These are phyloP conservation scores for Acrodontium crateriforme DNA, from an alignment of 2,329 filamentous ascomycete genomes.

Conservation along the genomic window DNA sequence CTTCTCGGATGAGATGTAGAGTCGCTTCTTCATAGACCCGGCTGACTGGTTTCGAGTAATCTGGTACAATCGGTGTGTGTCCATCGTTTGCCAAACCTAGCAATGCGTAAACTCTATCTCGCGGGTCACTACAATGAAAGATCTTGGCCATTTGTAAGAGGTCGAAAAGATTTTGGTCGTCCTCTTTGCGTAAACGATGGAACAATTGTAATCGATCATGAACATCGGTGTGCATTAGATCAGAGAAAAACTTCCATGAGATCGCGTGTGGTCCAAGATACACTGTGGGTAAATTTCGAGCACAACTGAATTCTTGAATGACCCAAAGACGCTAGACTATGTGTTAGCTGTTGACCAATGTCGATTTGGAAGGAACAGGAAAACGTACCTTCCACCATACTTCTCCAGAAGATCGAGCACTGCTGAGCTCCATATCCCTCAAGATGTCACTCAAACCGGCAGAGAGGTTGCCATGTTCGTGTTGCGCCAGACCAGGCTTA, in stretches of 20 bases:
- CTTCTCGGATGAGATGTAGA: constrained; percentile 8
- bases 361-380: too few species aligned
- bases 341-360: too few species aligned
- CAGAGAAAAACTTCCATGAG: constrained; percentile 8
- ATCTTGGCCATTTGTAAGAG: constrained; percentile 6
- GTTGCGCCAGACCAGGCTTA: constrained; percentile 5
- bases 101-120: constrained; percentile 11
- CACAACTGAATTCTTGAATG: constrained; percentile 5
- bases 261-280: constrained; percentile 11
- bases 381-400: constrained; percentile 14
- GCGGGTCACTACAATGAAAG: constrained; percentile 9
- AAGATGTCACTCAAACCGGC: constrained; percentile 5
- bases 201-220: constrained; percentile 7
- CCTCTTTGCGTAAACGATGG: constrained; percentile 3
- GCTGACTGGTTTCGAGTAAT: constrained; percentile 8
- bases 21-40: constrained; percentile 12
- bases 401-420: constrained; percentile 3
- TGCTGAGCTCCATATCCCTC: constrained; percentile 3
- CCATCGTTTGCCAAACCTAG: constrained; percentile 5
- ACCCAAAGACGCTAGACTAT: constrained; percentile 12
- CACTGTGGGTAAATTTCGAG: constrained; percentile 10
- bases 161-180: constrained; percentile 4
- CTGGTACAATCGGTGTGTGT: constrained; percentile 4
- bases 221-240: constrained; percentile 6
- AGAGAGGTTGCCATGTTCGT: constrained; percentile 8